Evolutionary conservation across 495 filamentous ascomycete genomes (phyloP), one percentile per base, ranked within the genome.

Genomic region (Cladorrhinum samala): DNA sequence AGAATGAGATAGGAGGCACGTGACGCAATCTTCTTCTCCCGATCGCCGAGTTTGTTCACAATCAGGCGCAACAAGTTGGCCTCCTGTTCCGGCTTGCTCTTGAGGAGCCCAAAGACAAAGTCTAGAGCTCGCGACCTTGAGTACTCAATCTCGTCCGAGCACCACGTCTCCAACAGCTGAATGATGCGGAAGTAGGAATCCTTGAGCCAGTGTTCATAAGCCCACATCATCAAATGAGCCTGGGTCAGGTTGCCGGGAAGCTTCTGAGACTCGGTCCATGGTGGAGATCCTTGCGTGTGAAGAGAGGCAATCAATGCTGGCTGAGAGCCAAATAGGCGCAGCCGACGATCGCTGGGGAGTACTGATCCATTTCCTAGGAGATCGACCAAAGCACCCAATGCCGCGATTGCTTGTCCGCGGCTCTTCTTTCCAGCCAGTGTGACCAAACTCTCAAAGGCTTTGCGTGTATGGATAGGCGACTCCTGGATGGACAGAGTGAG

Each of bases 21-120:
- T 1, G 93, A 98, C 1, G 91, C 84, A 59, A 98, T 90, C 69
- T 97, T 97, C 67, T 89, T 92, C 49, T 92, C 86, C 1, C 83
- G 85, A 63, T 98, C 93, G 56, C 93, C 91, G 17, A 97, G 83
- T 67, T 97, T 97, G 72, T 98, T 96, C 38, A 96, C 89, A 46
- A 98, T 67, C 33, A 98, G 74, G 39, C 94, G 81, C 44, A 98
- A 75, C 39, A 98, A 75, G 65, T 98, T 98, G 30, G 91, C 85
- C 68, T 98, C 93, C 65, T 98, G 94, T 68, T 98, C 93, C 1
- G 93, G 93, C 69, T 96, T 98, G 68, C 93, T 90, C 66, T 86
- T 89, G 25, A 98, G 77, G 13, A 98, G 75, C 56, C 93, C 89
- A 61, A 80, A 96, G 25, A 96, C 85, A 49, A 92, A 92, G 46